Evolutionary conservation across 805 yeast genomes (phyloP).

Genomic region (Candida anglica): DNA sequence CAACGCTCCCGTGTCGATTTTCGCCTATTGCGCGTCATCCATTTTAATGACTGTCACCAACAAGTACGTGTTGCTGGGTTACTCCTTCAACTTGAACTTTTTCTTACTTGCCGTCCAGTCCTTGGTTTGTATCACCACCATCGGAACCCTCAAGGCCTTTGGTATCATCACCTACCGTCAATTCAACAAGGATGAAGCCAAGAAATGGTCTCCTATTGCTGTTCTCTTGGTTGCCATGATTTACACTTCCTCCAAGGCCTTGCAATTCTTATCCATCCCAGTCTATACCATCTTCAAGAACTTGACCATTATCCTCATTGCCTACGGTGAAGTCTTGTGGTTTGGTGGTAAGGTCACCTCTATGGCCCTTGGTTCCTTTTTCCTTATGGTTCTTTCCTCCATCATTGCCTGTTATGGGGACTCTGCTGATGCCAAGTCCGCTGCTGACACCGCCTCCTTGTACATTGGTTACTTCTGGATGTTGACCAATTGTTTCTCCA

Average conservation of each 20-base stretch:
- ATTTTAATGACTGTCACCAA: slow-evolving; percentile 97
- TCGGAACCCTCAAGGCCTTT: slow-evolving; percentile 65
- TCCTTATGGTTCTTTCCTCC: slow-evolving; percentile 93
- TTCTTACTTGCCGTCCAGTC: slow-evolving; percentile 87
- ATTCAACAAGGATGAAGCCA: slow-evolving; percentile 82
- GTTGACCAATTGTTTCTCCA: slow-evolving; percentile 89
- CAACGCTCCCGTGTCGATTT: slow-evolving; percentile 65
- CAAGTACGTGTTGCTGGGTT: slow-evolving; percentile 84
- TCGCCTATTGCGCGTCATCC: slow-evolving; percentile 87
- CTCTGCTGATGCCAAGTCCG: slow-evolving; percentile 35
- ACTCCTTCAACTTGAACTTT: slow-evolving; percentile 74
- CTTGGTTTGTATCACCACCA: slow-evolving; percentile 71
- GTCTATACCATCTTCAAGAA: slow-evolving; percentile 98
- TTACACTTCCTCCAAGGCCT: slow-evolving; percentile 93
- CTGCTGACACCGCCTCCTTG: slow-evolving; percentile 42
- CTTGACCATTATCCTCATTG: slow-evolving; percentile 92
- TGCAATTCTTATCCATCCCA: slow-evolving; percentile 87
- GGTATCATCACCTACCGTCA: slow-evolving; percentile 84
- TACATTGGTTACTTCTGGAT: slow-evolving; percentile 92
- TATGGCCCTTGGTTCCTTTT: slow-evolving; percentile 85
- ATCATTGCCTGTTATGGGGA: slow-evolving; percentile 94
- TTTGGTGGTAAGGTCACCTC: slow-evolving; percentile 90
- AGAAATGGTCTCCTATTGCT: slow-evolving; percentile 95
- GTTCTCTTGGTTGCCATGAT: slow-evolving; percentile 87
- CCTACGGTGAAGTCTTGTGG: slow-evolving; percentile 97